Evolutionary conservation across 371 early-diverging fungal genomes (phyloP).

Genomic region (Mucor plumbeus): DNA sequence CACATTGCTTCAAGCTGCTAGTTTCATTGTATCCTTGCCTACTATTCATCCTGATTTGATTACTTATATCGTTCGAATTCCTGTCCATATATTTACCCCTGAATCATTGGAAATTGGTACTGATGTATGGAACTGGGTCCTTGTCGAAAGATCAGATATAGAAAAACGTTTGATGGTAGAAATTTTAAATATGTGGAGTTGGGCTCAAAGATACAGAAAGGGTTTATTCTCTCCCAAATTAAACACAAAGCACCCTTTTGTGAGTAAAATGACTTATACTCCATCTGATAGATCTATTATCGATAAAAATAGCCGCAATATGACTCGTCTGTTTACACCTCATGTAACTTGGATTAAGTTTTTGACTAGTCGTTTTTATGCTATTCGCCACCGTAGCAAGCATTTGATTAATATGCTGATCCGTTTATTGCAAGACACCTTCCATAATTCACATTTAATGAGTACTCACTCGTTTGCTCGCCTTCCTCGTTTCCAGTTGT

Average conservation of each 20-base stretch:
- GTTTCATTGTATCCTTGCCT: conserved; percentile 30
- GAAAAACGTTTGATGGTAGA: conserved; percentile 86
- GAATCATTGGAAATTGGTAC: conserved; percentile 81
- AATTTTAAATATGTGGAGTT: conserved; percentile 84
- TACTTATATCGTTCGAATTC: conserved; percentile 85
- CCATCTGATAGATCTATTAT: conserved; percentile 84
- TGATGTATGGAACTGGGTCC: conserved; percentile 88
- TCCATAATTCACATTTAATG: conserved; percentile 63
- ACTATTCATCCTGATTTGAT: conserved; percentile 74
- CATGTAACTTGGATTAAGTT: conserved; percentile 90
- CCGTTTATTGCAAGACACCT: conserved; percentile 78
- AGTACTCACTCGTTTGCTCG: conserved; percentile 79
- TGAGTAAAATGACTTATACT: conserved; percentile 90
- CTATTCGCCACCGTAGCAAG: conserved; percentile 75
- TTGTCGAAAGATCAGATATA: conserved; percentile 76
- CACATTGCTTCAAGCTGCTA: conserved; percentile 39
- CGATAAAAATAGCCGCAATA: conserved; percentile 64
- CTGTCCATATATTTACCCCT: conserved; percentile 79
- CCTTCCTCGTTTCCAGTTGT: conserved; percentile 79
- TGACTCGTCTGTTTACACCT: conserved; percentile 70
- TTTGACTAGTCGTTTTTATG: conserved; percentile 82
- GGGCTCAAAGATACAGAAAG: conserved; percentile 74
- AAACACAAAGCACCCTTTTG: conserved; percentile 82
- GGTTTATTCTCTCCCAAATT: conserved; percentile 76
- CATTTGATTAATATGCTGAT: conserved; percentile 77